Percentiles rank a stretch among this genome's conserved stretches.
Evolutionary conservation across 192 early-diverging fungal genomes (phyloP).

Genomic region (Entrophospora sp.): DNA sequence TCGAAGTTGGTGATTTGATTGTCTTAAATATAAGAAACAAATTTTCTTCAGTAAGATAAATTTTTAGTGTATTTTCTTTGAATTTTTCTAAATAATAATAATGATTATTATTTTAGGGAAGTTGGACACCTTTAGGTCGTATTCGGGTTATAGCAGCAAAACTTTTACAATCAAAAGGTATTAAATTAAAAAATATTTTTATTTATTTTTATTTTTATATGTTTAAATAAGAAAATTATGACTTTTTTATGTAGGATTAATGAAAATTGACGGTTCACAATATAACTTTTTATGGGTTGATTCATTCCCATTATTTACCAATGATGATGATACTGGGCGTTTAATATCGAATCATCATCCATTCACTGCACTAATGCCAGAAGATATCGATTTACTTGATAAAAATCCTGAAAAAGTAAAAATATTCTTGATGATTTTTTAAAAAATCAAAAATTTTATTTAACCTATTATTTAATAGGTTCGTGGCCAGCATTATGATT

Average conservation of each 20-base stretch:
- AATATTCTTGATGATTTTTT: too few relatives aligned
- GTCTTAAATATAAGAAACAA: conserved; percentile 42
- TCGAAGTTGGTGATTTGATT: conserved; percentile 49
- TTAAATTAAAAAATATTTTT: not conserved
- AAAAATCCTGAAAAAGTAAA: conserved; percentile 50
- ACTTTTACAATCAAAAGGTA: conserved; percentile 43
- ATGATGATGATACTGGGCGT: conserved; percentile 41
- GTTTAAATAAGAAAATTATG: not conserved
- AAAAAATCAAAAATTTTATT: too few relatives aligned
- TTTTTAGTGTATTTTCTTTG: too few relatives aligned
- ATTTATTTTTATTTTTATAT: not conserved
- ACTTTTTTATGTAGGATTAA: conserved; percentile 27
- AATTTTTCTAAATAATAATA: too few relatives aligned
- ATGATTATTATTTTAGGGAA: conserved; percentile 19
- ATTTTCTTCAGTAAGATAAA: conserved; percentile 32
- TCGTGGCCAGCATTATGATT: conserved; percentile 79
- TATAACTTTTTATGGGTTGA: conserved; percentile 82
- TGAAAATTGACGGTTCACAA: conserved; percentile 35
- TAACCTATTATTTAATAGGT: conserved; percentile 20
- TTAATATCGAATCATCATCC: conserved; percentile 81
- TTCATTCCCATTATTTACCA: conserved; percentile 82
- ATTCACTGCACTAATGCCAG: conserved; percentile 71
- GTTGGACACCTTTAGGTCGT: conserved; percentile 53
- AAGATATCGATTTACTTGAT: conserved; percentile 58
- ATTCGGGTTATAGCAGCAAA: conserved; percentile 44